Evolutionary conservation across 2,329 filamentous ascomycete species (phyloP), one percentile per base, ranked within the genome.

Genomic region (Leptographium lundbergii): DNA sequence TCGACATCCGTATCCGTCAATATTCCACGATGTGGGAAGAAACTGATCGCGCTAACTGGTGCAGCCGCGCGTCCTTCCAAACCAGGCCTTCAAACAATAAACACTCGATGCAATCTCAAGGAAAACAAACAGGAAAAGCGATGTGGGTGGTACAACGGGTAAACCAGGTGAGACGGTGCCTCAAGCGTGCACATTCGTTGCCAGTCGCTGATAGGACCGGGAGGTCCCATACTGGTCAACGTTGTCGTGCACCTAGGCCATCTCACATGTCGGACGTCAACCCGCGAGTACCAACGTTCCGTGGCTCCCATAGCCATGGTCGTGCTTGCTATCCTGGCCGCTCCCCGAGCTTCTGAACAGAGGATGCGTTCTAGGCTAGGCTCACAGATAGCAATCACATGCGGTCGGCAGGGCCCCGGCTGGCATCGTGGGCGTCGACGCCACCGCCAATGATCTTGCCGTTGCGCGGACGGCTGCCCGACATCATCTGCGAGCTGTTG

Each of bases 321-420:
- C 54, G 32, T 56, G 54, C 54, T 42, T 45, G 24, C 39, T 22
- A 22, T 42, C 24, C 51, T 54, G 29, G 22, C 51, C 29, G 29
- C 29, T 24, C 29, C 9, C 29, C 27, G 9, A 36, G 51, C 27
- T 54, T 19, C 27, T 25, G 14, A 19, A n/a, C 24, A 52, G n/a
- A 36, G 29, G 17, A n/a, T 54, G 51, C 29, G 11, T 11, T 54
- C 29, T 24, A 24, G 27, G n/a, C 51, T 54, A 24, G 51, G 29
- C 17, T 22, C 29, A 10, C 51, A 36, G n/a, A 36, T 34, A 14
- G 32, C 51, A 50, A 91, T 96, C 89, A 96, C 91, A 96, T 95
- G 88, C 90, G 87, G 79, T 90, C 87, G 81, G 86, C 89, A 77
- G 86, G 85, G 73, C 85, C 86, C 70, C 88, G 82, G 75, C 84